A percentile compares a stretch with the other conserved stretches of the same genome.
phyloP scores from a whole-genome alignment of 2,329 filamentous ascomycete genomes.

The Aspergillus pseudoterreus region DNA sequence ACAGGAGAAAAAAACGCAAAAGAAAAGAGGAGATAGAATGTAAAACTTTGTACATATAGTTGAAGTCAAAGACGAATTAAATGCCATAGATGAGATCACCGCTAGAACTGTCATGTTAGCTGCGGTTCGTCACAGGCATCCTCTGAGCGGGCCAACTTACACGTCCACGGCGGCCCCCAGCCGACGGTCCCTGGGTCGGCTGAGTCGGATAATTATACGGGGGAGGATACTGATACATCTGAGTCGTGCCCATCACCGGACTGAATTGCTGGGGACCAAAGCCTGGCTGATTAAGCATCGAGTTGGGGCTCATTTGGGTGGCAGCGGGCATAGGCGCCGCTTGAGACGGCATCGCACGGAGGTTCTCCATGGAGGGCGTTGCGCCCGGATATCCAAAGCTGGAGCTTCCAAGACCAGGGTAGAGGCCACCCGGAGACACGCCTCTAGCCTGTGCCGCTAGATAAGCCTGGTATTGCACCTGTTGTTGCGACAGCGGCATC shows the following conservation, averaged over 20 bases:
- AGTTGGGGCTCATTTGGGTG: conserved; percentile 34
- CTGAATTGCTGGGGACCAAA: conserved; percentile 45
- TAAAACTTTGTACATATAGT: conserved; percentile 37
- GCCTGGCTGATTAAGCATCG: conserved; percentile 47
- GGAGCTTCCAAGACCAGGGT: conserved; percentile 43
- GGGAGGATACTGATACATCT: conserved; percentile 53
- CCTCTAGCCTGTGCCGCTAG: conserved; percentile 46
- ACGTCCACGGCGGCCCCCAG: conserved; percentile 52
- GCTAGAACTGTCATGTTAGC: conserved; percentile 21
- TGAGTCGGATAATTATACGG: conserved; percentile 47
- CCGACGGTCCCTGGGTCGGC: conserved; percentile 40
- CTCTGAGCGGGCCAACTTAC: conserved; percentile 37
- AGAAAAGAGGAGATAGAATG: conserved; percentile 12
- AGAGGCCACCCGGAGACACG: conserved; percentile 42
- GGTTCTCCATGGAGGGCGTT: conserved; percentile 24
- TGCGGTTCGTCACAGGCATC: not conserved
- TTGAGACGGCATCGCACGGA: conserved; percentile 39
- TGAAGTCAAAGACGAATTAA: conserved; percentile 28
- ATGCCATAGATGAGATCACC: conserved; percentile 28
- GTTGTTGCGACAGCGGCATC: conserved; percentile 45
- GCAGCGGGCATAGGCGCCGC: conserved; percentile 33
- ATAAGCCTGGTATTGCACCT: conserved; percentile 57
- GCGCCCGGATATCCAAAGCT: conserved; percentile 44
- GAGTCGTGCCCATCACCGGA: conserved; percentile 40
- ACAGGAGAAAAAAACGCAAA: conserved; percentile 8